Evolutionary conservation across 768 basidiomycete genomes (phyloP).

Genomic region (Termitomyces eurrhizus): DNA sequence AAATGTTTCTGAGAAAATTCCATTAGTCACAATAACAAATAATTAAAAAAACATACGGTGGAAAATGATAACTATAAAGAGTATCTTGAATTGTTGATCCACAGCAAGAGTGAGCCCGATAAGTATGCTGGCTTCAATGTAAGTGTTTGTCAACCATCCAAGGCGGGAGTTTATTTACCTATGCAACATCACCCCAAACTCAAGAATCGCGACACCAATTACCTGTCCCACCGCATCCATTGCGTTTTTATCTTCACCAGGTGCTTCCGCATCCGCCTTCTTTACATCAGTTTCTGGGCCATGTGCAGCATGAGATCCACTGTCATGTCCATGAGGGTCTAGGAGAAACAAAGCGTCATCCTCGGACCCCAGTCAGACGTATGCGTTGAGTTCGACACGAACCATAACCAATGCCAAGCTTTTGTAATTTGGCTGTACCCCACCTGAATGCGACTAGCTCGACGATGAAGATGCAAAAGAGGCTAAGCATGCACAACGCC

Average conservation of each 20-base stretch:
- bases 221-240: slow-evolving; percentile 57
- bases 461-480: slow-evolving; percentile 80
- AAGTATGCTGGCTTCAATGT: slow-evolving; percentile 47
- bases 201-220: slow-evolving; percentile 86
- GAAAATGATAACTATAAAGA: slow-evolving; percentile 90
- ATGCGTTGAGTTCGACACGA: slow-evolving; percentile 15
- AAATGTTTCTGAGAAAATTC: slow-evolving; percentile 66
- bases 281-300: slow-evolving; percentile 49
- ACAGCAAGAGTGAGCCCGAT: slow-evolving; percentile 94
- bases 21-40: neutral
- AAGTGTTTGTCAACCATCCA: neutral
- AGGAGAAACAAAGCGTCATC: neutral
- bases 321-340: slow-evolving; percentile 69
- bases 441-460: slow-evolving; percentile 87
- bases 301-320: slow-evolving; percentile 61
- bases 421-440: slow-evolving; percentile 69
- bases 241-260: neutral
- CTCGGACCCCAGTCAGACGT: neutral
- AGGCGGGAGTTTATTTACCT: slow-evolving; percentile 35
- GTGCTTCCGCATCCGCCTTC: too few relatives aligned
- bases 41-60: slow-evolving; percentile 62
- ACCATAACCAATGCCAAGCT: slow-evolving; percentile 65
- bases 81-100: slow-evolving; percentile 69
- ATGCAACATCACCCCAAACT: slow-evolving; percentile 90
- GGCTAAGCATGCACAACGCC: slow-evolving; percentile 74